phyloP scores from a whole-genome alignment of 179 eudicot species.

The Beta macrorhiza region DNA sequence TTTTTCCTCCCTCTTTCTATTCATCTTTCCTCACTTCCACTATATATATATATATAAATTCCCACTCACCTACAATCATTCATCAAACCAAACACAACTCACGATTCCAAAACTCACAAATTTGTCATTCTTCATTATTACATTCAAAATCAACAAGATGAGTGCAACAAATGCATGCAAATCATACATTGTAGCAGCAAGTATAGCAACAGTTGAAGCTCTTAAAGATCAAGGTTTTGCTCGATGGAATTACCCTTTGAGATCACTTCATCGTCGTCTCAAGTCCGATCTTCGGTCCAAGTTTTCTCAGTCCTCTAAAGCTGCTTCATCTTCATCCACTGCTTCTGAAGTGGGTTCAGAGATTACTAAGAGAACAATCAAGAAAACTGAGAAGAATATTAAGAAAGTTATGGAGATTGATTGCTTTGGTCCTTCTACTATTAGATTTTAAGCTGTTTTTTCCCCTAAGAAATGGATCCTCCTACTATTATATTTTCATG shows the following conservation, averaged over 20 bases:
- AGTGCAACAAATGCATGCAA: conserved; percentile 9
- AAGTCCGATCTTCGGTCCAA: not conserved
- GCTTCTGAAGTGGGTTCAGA: conserved; percentile 6
- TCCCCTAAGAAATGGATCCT: no score
- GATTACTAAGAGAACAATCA: not conserved
- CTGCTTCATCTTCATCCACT: conserved; percentile 1
- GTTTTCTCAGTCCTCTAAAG: conserved; percentile 5
- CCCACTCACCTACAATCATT: not conserved
- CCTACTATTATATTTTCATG: no score
- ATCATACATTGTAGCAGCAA: conserved; percentile 4
- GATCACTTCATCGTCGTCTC: conserved; percentile 12
- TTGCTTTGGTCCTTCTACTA: conserved; percentile 18
- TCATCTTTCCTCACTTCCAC: not conserved
- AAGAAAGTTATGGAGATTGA: conserved; percentile 20
- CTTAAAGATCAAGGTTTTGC: conserved; percentile 23
- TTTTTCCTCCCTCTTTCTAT: not conserved
- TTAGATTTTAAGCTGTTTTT: not conserved
- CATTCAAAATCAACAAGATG: not conserved
- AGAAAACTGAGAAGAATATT: not conserved
- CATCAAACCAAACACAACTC: not conserved
- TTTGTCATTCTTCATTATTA: not conserved
- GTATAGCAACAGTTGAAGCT: conserved; percentile 18
- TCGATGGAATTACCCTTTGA: conserved; percentile 21
- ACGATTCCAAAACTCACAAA: not conserved
- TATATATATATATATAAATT: not conserved